A percentile compares a stretch with the other conserved stretches of the same genome.
phyloP scores from a whole-genome alignment of 257 asterid genomes.

The Eucommia ulmoides region DNA sequence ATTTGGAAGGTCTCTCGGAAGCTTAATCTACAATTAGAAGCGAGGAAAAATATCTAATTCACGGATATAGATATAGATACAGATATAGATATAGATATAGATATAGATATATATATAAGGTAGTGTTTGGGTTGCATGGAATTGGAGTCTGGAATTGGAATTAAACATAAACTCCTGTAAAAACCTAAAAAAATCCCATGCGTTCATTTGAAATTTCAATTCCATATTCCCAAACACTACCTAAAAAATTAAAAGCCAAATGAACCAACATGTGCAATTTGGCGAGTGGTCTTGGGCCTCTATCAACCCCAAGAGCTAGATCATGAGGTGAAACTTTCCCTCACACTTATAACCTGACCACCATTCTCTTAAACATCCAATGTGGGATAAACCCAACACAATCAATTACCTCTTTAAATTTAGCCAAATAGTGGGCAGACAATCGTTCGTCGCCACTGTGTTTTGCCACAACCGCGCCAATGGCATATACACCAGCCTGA shows the following conservation, averaged over 20 bases:
- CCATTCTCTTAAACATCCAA: too few species aligned
- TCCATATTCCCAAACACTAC: background rate
- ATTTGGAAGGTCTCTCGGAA: constrained; percentile 46
- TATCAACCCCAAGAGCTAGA: too few species aligned
- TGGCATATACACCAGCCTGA: constrained; percentile 62
- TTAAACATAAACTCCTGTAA: too few species aligned
- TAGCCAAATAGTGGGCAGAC: constrained; percentile 30
- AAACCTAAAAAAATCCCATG: too few species aligned
- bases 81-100: too few species aligned
- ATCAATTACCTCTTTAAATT: constrained; percentile 42
- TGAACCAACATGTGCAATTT: background rate
- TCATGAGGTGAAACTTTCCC: too few species aligned
- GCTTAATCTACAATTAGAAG: constrained; percentile 34
- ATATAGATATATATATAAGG: too few species aligned
- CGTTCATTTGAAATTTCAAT: background rate
- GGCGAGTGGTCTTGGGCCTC: too few species aligned
- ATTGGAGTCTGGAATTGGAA: too few species aligned
- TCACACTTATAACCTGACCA: too few species aligned
- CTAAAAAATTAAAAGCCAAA: background rate
- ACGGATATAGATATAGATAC: constrained; percentile 2
- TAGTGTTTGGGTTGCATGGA: too few species aligned
- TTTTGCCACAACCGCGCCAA: constrained; percentile 72
- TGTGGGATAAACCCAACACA: too few species aligned
- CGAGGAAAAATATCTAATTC: background rate
- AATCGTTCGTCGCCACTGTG: constrained; percentile 38